Evolutionary conservation across 306 rosid species (phyloP).

Genomic region (Dicorynia guianensis): DNA sequence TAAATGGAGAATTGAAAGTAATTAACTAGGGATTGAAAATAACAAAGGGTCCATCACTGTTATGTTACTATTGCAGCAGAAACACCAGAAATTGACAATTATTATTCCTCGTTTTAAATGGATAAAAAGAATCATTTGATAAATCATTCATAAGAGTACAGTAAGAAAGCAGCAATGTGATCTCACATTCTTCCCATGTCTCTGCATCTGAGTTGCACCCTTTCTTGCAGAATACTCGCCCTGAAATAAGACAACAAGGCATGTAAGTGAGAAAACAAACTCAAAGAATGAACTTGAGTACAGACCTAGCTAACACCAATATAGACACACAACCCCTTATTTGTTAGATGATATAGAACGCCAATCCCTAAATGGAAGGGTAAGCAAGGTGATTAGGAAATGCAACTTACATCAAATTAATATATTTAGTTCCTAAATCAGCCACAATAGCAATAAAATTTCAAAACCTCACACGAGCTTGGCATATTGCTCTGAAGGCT

Average conservation of each 20-base stretch:
- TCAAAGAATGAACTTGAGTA: background rate
- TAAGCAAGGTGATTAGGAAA: background rate
- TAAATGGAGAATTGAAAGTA: background rate
- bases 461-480: no score
- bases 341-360: background rate
- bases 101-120: background rate
- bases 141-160: background rate
- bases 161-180: background rate
- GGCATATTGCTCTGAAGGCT: background rate
- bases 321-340: conserved; percentile 10
- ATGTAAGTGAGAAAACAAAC: conserved; percentile 2
- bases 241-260: conserved; percentile 49
- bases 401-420: background rate
- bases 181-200: conserved; percentile 87
- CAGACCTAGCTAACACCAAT: background rate
- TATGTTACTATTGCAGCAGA: conserved; percentile 22
- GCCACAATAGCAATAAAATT: no score
- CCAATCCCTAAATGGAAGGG: background rate
- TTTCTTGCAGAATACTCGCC: conserved; percentile 97
- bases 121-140: background rate
- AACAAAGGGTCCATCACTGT: background rate
- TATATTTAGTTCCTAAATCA: no score
- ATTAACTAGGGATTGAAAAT: background rate
- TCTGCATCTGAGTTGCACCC: conserved; percentile 83
- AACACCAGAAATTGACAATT: conserved; percentile 4